Base-by-base conservation (phyloP, 768 basidiomycete genomes). In the Lactarius vividus region DNA sequence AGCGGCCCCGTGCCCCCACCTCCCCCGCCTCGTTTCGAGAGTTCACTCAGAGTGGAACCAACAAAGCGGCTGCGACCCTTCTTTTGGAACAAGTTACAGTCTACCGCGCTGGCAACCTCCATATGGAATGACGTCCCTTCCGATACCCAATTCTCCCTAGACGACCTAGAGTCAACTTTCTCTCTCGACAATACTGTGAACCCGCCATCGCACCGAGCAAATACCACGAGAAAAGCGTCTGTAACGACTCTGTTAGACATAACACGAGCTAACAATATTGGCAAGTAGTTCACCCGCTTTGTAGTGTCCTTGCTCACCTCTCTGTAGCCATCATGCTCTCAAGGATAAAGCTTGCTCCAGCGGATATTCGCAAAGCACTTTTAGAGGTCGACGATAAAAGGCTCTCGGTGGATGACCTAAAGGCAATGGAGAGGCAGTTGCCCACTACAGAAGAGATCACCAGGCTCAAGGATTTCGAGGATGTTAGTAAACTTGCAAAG, bases 61-160 rank as follows among this genome's bases (percentile, higher is more conserved):
- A 71, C 74, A 2, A 87, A 85, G 71, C 82, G 83, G 56, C 74
- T 92, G 59, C 89, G 90, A 75, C 91, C 95, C 2, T 94, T 97
- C 79, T 94, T 94, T 74, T 96, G 95, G 94, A 89, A 86, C 69
- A 96, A 96, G 71, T 67, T 95, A 5, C 77, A 81, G n/a, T 74
- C 73, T 15, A 70, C 79, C 8, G 72, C 77, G 6, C 70, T 82
- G 4, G 67, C 70, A 3, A 71, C 81, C 8, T 90, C 90, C 1
- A 81, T 98, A 11, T 98, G 93, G 92, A 81, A 79, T 59, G 88
- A 91, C 33, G 66, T 84, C 11, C 71, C 76, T 4, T n/a, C 73
- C 0, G 72, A 75, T 15, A 68, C 82, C 0, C 66, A 79, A 4
- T 79, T 94, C 54, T 81, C 87, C 62, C 73, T 94, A 70, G 80